Conservation (phyloP, 257 asterid species). For the Plantago ovata region DNA sequence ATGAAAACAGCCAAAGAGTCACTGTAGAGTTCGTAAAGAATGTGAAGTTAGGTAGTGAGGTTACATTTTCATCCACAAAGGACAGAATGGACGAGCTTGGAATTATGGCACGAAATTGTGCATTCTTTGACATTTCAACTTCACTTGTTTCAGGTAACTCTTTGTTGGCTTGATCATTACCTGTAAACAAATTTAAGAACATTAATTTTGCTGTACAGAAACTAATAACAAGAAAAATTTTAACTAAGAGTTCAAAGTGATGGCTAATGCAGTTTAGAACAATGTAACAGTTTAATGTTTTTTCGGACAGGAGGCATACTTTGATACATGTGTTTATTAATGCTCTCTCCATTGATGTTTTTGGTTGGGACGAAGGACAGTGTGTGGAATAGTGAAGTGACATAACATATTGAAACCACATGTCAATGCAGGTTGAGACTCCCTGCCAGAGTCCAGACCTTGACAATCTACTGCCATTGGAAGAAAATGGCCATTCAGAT, state of each 20-base stretch:
- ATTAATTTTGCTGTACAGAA: constrained; percentile 1
- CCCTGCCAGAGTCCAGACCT: too few relatives aligned
- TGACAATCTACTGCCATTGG: too few relatives aligned
- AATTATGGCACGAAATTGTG: constrained; percentile 87
- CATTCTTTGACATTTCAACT: constrained; percentile 73
- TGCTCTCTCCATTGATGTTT: too few relatives aligned
- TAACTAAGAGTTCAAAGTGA: constrained; percentile 4
- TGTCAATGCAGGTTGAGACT: too few relatives aligned
- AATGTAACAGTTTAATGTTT: not conserved
- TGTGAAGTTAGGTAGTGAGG: constrained; percentile 17
- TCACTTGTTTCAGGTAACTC: constrained; percentile 33
- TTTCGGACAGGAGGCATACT: not conserved
- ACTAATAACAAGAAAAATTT: constrained; percentile 5
- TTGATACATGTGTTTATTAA: not conserved
- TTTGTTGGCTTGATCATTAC: constrained; percentile 40
- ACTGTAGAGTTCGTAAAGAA: constrained; percentile 23
- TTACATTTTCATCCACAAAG: constrained; percentile 93
- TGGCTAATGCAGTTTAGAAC: constrained; percentile 5
- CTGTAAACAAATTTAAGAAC: constrained; percentile 42
- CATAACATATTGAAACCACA: too few relatives aligned
- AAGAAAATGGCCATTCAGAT: too few relatives aligned
- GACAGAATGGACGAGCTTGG: constrained; percentile 91
- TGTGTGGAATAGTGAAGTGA: too few relatives aligned
- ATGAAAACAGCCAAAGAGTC: not conserved
- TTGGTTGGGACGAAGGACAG: too few relatives aligned